Evolutionary conservation across 2,329 filamentous ascomycete species (phyloP).

Genomic region (Sporothrix globosa): DNA sequence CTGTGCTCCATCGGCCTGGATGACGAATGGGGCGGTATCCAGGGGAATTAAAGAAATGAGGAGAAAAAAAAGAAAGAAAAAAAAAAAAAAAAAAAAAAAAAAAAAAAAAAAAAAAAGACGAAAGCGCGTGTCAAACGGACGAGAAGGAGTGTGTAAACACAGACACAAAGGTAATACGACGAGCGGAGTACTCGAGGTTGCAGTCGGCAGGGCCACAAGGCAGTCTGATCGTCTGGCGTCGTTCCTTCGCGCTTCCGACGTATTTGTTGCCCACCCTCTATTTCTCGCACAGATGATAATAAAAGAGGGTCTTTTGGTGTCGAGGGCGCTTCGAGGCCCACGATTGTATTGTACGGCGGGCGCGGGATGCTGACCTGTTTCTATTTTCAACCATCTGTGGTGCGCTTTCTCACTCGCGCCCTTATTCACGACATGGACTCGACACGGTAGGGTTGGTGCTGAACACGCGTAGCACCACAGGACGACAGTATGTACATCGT

Average conservation of each 20-base stretch:
- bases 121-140: background rate
- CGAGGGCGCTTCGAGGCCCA: background rate
- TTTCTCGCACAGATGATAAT: slow-evolving; percentile 10
- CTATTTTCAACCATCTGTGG: slow-evolving; percentile 8
- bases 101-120: no score
- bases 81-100: background rate
- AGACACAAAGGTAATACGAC: background rate
- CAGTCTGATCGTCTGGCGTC: slow-evolving; percentile 20
- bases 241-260: background rate
- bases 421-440: background rate
- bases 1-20: no score
- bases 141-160: background rate
- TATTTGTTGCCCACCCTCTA: background rate
- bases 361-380: slow-evolving; percentile 8
- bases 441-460: background rate
- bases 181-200: background rate
- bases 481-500: background rate
- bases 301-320: background rate
- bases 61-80: no score
- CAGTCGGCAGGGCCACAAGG: slow-evolving; percentile 8
- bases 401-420: background rate
- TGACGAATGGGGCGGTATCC: no score
- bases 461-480: background rate
- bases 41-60: no score
- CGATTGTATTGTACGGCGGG: background rate